Evolutionary conservation across 1,284 basidiomycete genomes (phyloP), one percentile per base, ranked within the genome.

Genomic region (Cutaneotrichosporon curvatum): DNA sequence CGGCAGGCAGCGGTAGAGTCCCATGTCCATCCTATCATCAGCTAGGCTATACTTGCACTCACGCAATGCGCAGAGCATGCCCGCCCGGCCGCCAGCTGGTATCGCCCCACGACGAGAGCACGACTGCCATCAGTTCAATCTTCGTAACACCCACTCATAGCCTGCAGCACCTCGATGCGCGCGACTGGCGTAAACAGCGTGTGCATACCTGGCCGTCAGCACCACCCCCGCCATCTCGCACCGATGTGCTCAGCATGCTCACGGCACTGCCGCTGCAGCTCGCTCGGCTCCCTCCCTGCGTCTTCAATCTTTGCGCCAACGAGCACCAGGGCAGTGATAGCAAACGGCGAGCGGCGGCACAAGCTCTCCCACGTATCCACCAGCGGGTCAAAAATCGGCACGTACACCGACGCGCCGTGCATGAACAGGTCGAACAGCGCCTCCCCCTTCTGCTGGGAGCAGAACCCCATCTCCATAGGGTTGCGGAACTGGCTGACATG

Each of bases 11-110:
- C 85, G 84, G 67, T 91, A 85, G 75, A 91, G 79, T 21, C 85
- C 87, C 45, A 90, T 75, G 62, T 92, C 89, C 78, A 90, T 83
- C 14, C 55, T 56, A 20, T 4, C 7, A 41, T 51, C 19, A 51
- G 50, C 21, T 16, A 11, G 9, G n/a, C 22, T 12, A n/a, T 14
- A 4, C 12, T 11, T 10, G 18, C 4, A 45, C 47, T 38, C 23
- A 60, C 53, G 85, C 88, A 83, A 92, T 91, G 38, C 88, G 80
- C 14, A 91, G 83, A 12, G 88, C 89, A 71, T 91, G 88, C 3
- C 88, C 87, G 15, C 60, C 64, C 3, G 66, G 65, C 31, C 67
- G 53, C 61, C 65, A 68, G 30, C 56, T 58, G 10, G 64, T 68
- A 32, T 70, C 68, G 31, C 65, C 65, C 62, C 63, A 70, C 5